Base-by-base conservation (phyloP, 441 rosid genomes). In the Gossypium schwendimanii region DNA sequence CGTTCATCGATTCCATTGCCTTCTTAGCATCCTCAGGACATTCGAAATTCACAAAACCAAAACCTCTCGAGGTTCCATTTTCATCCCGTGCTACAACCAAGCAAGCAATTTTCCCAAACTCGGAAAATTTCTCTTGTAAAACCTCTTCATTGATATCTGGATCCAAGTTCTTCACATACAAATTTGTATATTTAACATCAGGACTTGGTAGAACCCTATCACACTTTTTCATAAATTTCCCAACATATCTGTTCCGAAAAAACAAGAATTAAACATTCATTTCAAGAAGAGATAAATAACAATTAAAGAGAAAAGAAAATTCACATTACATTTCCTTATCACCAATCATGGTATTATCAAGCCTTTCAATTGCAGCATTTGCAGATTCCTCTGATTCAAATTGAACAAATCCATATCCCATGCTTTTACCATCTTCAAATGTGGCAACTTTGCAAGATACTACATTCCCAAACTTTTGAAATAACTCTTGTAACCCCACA, bases 361-460 rank as follows among this genome's bases (percentile, higher is more conserved):
- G 76, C 10, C 74, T 73, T 63, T 83, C 83, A 39, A 87, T 84
- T 26, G 91, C 87, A 54, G 83, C 85, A 50, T 52, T 66, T 74
- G 91, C 89, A 71, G 83, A 80, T 18, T 81, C 85, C 20, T 78
- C 79, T 0, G 74, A 17, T 57, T 81, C 85, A 77, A 71, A 84
- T 24, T 87, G 89, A 23, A 84, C 86, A 80, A 87, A 86, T 57
- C 89, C 89, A 63, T 83, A 79, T 0, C 91, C 89, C 31, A 76
- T 84, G 57, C 84, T 87, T 74, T 79, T 81, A 44, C 88, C 87
- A 75, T 84, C 88, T 5, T 81, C 86, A 69, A 31, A 69, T 36
- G 73, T 75, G 1, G 76, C 88, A 66, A 86, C 86, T 77, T 87
- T 83, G 77, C 86, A 84, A 12, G 89, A 87, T 23, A 83, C 53